Evolutionary conservation across 2,329 filamentous ascomycete species (phyloP), one percentile per base, ranked within the genome.

Genomic region (Ophiocordyceps sinensis): DNA sequence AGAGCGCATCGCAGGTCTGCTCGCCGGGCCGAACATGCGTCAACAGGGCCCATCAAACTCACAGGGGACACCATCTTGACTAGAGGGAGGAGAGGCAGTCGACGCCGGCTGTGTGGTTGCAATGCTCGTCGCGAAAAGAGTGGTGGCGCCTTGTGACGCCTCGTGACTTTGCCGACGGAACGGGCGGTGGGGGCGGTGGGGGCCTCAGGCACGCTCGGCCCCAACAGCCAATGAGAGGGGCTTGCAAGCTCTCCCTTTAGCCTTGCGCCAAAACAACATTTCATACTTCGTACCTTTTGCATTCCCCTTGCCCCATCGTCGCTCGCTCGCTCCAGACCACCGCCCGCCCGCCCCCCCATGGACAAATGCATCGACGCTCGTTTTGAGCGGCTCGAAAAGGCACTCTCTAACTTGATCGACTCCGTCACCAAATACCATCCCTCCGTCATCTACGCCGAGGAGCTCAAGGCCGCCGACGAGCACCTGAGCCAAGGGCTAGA

Each of bases 351-450:
- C 19, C 14, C 29, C 14, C 40, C 2, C 15, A 84, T 84, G 79
- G 74, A 84, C 48, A 68, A 68, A 37, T 62, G 71, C 38, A 68
- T 84, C 7, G 75, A 82, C 47, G 56, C 53, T 37, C 75, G 73
- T 51, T 81, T 84, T 45, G 75, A 80, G 54, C 73, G 76, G 38
- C 65, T 84, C 28, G 79, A 83, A 51, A 75, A 72, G 51, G 75
- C 77, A 1, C 66, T 93, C 17, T 71, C 73, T 12, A 76, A 67
- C 26, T 67, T 93, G 29, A 79, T 87, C 50, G 82, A 87, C 56
- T 88, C 84, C 0, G 82, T 93, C 46, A 72, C 83, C 6, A 83
- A 85, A 48, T 89, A 88, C 62, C 85, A 87, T 52, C 85, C 85
- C 0, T 84, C 81, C 7, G 65, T 74, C 5, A 61, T 68, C 30